A percentile compares a stretch with the other conserved stretches of the same genome.
Conservation (phyloP, 108 stramenopile genomes). For the Cafeteria roenbergensis region DNA sequence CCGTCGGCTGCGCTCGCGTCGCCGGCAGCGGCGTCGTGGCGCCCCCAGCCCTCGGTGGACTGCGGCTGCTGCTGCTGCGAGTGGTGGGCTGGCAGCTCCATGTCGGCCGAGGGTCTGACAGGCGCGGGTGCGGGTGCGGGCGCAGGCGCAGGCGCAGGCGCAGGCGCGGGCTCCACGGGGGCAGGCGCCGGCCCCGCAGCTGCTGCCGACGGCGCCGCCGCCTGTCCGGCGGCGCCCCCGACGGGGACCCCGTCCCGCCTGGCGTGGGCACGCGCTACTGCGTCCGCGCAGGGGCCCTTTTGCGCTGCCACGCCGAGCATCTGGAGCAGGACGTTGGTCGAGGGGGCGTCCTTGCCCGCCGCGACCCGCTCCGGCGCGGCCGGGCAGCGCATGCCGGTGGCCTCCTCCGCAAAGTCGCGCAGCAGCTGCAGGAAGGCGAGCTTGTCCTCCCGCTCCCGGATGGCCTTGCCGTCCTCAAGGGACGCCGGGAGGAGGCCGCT, state of each 20-base stretch:
- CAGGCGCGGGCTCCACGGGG: not conserved
- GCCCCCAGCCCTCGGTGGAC: not conserved
- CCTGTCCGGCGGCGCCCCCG: not conserved
- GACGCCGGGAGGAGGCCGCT: constrained; percentile 1
- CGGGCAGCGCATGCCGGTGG: constrained; percentile 30
- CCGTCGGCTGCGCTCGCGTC: constrained; percentile 5
- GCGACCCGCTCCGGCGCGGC: constrained; percentile 53
- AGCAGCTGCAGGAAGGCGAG: constrained; percentile 51
- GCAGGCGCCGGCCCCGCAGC: not conserved
- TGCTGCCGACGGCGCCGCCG: not conserved
- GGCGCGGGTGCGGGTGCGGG: constrained; percentile 10
- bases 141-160: not conserved
- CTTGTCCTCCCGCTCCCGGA: constrained; percentile 51
- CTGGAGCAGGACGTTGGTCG: constrained; percentile 56
- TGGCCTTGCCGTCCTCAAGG: constrained; percentile 28
- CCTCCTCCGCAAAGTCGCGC: constrained; percentile 32
- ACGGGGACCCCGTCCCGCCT: not conserved
- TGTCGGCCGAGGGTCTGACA: no score
- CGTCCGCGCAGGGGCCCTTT: not conserved
- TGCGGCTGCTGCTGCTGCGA: constrained; percentile 2
- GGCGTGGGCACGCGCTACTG: not conserved
- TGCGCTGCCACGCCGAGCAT: constrained; percentile 46
- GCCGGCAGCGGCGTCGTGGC: not conserved
- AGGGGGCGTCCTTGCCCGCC: constrained; percentile 57
- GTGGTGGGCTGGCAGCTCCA: no score